Conservation (phyloP, 805 yeast species). For the Torulaspora microellipsoides region DNA sequence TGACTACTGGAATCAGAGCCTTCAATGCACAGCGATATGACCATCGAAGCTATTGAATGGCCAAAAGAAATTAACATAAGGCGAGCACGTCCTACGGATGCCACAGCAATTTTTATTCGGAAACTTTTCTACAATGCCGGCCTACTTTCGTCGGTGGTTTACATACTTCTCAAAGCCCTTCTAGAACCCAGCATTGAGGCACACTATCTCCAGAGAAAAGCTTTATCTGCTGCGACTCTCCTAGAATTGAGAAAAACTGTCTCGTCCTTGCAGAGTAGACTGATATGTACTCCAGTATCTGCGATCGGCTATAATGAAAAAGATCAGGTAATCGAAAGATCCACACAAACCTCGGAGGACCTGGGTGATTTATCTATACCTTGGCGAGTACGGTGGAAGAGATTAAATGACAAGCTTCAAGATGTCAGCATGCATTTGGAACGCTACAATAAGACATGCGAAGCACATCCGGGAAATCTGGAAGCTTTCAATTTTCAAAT, state of each 20-base stretch:
- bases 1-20: no score
- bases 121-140: constrained; percentile 32
- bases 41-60: constrained; percentile 14
- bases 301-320: constrained; percentile 40
- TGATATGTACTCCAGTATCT: constrained; percentile 38
- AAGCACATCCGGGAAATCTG: constrained; percentile 14
- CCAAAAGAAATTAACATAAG: constrained; percentile 24
- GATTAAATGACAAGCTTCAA: constrained; percentile 27
- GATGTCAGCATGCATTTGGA: constrained; percentile 31
- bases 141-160: constrained; percentile 19
- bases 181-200: constrained; percentile 40
- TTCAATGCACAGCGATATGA: no score
- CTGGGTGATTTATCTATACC: constrained; percentile 10
- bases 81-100: constrained; percentile 23
- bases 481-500: constrained; percentile 31
- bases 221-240: constrained; percentile 31
- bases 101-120: constrained; percentile 21
- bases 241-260: constrained; percentile 31
- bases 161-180: constrained; percentile 17
- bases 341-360: constrained; percentile 28
- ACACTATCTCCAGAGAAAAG: constrained; percentile 39
- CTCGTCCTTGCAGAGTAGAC: constrained; percentile 23
- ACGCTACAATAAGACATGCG: constrained; percentile 23
- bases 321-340: constrained; percentile 30
- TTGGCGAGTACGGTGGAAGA: constrained; percentile 12